Percentiles rank a stretch among this genome's conserved stretches.
Conservation (phyloP, 768 basidiomycete species). For the Strobilomyces confusus region DNA sequence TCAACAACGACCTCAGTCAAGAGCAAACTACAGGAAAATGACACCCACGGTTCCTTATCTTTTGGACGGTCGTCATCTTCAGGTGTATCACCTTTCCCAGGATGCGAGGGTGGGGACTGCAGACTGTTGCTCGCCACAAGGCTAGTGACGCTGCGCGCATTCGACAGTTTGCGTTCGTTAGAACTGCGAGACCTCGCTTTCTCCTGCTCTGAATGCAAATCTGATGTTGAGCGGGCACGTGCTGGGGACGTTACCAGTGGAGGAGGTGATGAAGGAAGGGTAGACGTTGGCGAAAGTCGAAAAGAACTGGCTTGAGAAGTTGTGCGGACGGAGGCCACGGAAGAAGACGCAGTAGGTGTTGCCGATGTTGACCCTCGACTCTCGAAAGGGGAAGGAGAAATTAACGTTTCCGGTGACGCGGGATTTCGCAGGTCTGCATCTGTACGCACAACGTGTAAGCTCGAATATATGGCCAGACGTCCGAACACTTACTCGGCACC, state of each 20-base stretch:
- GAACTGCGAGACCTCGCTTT: conserved; percentile 27
- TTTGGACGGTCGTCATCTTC: conserved; percentile 29
- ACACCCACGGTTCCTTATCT: conserved; percentile 52
- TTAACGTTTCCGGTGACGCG: conserved; percentile 61
- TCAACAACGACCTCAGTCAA: conserved; percentile 11
- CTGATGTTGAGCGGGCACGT: conserved; percentile 53
- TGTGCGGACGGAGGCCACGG: conserved; percentile 32
- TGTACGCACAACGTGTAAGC: conserved; percentile 18
- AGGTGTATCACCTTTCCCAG: conserved; percentile 11
- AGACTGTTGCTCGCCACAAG: conserved; percentile 19
- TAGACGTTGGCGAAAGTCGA: conserved; percentile 31
- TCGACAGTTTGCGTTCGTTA: conserved; percentile 29
- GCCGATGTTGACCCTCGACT: conserved; percentile 42
- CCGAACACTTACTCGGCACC: conserved; percentile 33
- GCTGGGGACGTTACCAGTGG: conserved; percentile 45
- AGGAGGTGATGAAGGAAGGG: conserved; percentile 35
- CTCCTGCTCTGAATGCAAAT: conserved; percentile 44
- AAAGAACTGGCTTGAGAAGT: conserved; percentile 29
- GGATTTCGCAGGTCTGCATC: conserved; percentile 59
- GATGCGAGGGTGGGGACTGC: conserved; percentile 18
- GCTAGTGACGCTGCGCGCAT: conserved; percentile 27
- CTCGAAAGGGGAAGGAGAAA: conserved; percentile 54
- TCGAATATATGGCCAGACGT: background rate
- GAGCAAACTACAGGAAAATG: background rate
- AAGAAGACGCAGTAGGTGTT: conserved; percentile 49